phyloP scores from a whole-genome alignment of 306 rosid species.

The Mimosa bimucronata region DNA sequence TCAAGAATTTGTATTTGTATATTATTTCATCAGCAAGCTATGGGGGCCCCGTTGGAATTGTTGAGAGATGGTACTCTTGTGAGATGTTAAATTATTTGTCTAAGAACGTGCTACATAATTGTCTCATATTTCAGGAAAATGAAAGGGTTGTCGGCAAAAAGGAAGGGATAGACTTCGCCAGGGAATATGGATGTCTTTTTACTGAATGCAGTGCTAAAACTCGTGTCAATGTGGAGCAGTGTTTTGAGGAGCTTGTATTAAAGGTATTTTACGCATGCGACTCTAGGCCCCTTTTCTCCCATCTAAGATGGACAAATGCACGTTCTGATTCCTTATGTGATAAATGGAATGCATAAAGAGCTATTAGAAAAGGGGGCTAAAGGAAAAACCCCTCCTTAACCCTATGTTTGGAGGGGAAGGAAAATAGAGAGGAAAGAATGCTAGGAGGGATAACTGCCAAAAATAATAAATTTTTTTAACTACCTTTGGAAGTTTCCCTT shows the following conservation, averaged over 20 bases:
- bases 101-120: neutral
- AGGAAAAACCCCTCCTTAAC: too few species aligned
- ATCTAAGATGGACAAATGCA: neutral
- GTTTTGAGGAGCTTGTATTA: slow-evolving; percentile 80
- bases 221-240: slow-evolving; percentile 68
- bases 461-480: too few species aligned
- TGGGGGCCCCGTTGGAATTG: slow-evolving; percentile 5
- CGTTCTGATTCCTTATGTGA: neutral
- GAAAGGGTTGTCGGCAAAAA: slow-evolving; percentile 75
- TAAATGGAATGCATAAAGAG: neutral
- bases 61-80: neutral
- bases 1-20: slow-evolving; percentile 14
- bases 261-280: slow-evolving; percentile 55
- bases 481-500: too few species aligned
- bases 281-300: neutral
- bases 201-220: slow-evolving; percentile 86
- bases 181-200: slow-evolving; percentile 76
- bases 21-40: neutral
- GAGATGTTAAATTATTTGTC: slow-evolving; percentile 17
- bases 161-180: slow-evolving; percentile 73
- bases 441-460: too few species aligned
- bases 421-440: too few species aligned
- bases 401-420: too few species aligned
- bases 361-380: neutral
- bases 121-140: slow-evolving; percentile 59